phyloP scores from a whole-genome alignment of 768 basidiomycete species.

The Lactarius deliciosus region DNA sequence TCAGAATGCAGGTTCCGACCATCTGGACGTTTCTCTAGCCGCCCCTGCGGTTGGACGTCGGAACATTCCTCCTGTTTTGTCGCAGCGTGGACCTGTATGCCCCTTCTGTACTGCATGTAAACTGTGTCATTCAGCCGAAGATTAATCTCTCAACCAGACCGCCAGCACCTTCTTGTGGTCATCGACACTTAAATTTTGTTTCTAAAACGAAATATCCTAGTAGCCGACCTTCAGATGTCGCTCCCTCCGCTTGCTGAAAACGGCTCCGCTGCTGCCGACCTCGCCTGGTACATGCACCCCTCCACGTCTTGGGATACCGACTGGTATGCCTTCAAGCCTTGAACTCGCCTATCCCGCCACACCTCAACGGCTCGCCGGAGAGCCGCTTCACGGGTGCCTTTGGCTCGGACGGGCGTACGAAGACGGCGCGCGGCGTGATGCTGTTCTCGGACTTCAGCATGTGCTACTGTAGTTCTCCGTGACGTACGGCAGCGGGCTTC shows the following conservation, averaged over 20 bases:
- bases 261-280: conserved; percentile 42
- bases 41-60: background rate
- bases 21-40: background rate
- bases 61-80: conserved; percentile 22
- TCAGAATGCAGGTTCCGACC: background rate
- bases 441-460: conserved; percentile 52
- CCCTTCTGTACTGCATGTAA: background rate
- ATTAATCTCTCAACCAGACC: conserved; percentile 25
- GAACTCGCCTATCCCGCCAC: conserved; percentile 38
- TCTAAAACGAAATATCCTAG: background rate
- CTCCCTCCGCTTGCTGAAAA: conserved; percentile 38
- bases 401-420: conserved; percentile 33
- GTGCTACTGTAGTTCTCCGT: conserved; percentile 50
- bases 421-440: conserved; percentile 40
- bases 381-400: conserved; percentile 36
- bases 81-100: conserved; percentile 20
- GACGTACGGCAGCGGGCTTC: conserved; percentile 37
- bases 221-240: conserved; percentile 35
- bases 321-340: conserved; percentile 47
- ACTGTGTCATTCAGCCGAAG: conserved; percentile 18
- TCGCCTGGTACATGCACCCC: conserved; percentile 47
- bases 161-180: background rate
- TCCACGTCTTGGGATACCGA: conserved; percentile 42
- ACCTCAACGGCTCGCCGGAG: conserved; percentile 33
- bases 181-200: too few species aligned